Evolutionary conservation across 2,329 filamentous ascomycete genomes (phyloP), one percentile per base, ranked within the genome.

Genomic region (Calonectria montana): DNA sequence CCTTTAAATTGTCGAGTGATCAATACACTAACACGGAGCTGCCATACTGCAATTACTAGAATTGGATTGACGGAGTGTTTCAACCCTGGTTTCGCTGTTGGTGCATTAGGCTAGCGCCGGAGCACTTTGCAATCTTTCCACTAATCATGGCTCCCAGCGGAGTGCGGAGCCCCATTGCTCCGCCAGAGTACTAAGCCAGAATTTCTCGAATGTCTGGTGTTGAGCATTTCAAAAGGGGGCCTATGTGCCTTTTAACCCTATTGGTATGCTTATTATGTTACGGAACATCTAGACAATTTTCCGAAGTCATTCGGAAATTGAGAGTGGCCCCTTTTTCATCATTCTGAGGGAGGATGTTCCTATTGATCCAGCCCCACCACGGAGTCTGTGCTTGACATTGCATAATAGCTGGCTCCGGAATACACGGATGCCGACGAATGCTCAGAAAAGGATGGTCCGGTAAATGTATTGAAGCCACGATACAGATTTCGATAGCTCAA

Each of bases 1-100:
- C 50, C 35, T 55, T 59, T 59, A 59, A 59, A 39, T 59, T 59
- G 31, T 59, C 12, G 15, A 59, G 53, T 6, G 7, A 39, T 39
- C 31, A 39, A 8, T 18, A 25, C 16, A 39, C 21, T 25, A 15
- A 12, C 4, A 39, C 53, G 53, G 53, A 59, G 21, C 53, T 39
- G 35, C 53, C 7, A 59, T 23, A 59, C 2, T 59, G 53, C 53
- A 59, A 59, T 59, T 59, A 59, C 53, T 59, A 4, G 12, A 59
- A 59, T 59, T 23, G 53, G 53, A 59, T 37, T 23, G 53, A 18
- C 53, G 53, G 53, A 59, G 53, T 23, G 53, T 59, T 59, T 59
- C 53, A 59, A 12, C 53, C 53, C 53, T 37, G 35, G 35, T 41
- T 23, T 39, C 29, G n/a, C 21, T 35, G 53, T 13, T 39, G 29